Conservation (phyloP, 495 filamentous ascomycete species). For the Hyaloscypha variabilis region DNA sequence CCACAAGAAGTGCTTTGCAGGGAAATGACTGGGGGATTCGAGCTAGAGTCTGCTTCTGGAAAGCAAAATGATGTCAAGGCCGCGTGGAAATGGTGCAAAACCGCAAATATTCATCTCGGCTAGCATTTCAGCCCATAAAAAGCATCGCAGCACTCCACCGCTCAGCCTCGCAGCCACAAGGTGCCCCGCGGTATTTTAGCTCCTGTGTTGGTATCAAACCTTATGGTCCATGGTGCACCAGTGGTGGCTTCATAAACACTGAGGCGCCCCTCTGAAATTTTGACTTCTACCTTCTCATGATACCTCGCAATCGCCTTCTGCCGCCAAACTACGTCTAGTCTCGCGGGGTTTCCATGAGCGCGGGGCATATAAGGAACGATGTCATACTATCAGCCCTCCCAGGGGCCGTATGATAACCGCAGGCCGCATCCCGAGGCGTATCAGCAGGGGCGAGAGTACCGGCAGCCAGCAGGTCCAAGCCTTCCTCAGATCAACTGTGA, state of each 20-base stretch:
- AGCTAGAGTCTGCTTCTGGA: background rate
- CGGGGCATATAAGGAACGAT: background rate
- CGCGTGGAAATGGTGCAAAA: background rate
- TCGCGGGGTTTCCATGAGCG: background rate
- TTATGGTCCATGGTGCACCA: background rate
- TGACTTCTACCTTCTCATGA: background rate
- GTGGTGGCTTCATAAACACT: background rate
- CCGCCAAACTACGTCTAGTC: background rate
- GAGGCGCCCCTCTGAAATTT: background rate
- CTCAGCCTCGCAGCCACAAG: conserved; percentile 8
- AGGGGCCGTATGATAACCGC: background rate
- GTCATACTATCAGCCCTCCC: background rate
- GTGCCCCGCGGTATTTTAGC: background rate
- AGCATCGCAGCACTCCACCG: background rate
- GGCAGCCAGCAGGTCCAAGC: background rate
- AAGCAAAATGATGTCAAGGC: background rate
- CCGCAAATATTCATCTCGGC: background rate
- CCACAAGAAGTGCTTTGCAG: background rate
- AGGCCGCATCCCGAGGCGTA: background rate
- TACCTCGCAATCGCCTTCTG: background rate
- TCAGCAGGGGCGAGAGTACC: background rate
- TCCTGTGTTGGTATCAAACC: background rate
- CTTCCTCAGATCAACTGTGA: background rate
- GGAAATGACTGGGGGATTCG: background rate
- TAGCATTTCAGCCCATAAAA: background rate